These are phyloP conservation scores for Neospora caninum DNA, from an alignment of 169 alveolate genomes.

Conservation along the genomic window DNA sequence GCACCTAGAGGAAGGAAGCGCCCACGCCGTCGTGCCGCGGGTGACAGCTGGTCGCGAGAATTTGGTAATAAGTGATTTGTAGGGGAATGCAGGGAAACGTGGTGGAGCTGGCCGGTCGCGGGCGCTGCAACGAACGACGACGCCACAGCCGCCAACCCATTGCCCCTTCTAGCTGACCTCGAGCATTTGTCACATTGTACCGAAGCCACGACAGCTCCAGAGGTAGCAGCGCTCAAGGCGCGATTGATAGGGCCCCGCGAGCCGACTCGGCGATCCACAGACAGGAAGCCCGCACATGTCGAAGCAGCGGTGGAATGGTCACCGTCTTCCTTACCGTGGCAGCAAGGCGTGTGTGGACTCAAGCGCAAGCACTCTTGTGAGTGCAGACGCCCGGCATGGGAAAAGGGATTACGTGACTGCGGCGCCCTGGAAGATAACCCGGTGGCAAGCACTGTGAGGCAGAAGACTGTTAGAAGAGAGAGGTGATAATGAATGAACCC, in stretches of 20 bases:
- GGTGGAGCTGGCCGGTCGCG: background rate
- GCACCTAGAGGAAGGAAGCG: background rate
- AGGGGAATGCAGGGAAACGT: background rate
- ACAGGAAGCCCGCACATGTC: background rate
- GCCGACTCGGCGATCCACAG: background rate
- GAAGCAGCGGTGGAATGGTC: too few relatives aligned
- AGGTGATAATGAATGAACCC: background rate
- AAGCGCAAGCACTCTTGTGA: too few relatives aligned
- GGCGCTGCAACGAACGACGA: background rate
- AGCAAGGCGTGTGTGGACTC: too few relatives aligned
- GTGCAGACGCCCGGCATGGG: too few relatives aligned
- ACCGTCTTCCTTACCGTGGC: too few relatives aligned
- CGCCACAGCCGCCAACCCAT: background rate
- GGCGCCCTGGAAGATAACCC: background rate
- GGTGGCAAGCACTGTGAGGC: background rate
- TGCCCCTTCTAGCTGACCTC: background rate
- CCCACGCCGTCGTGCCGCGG: background rate
- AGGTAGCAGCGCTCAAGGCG: too few relatives aligned
- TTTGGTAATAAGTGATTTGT: background rate
- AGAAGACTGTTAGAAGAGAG: background rate
- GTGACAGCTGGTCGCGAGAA: background rate
- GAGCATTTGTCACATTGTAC: too few relatives aligned
- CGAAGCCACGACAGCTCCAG: too few relatives aligned
- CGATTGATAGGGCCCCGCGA: background rate
- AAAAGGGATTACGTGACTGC: background rate